Base-by-base conservation (phyloP, 768 basidiomycete species). In the Gymnopilus dilepis region DNA sequence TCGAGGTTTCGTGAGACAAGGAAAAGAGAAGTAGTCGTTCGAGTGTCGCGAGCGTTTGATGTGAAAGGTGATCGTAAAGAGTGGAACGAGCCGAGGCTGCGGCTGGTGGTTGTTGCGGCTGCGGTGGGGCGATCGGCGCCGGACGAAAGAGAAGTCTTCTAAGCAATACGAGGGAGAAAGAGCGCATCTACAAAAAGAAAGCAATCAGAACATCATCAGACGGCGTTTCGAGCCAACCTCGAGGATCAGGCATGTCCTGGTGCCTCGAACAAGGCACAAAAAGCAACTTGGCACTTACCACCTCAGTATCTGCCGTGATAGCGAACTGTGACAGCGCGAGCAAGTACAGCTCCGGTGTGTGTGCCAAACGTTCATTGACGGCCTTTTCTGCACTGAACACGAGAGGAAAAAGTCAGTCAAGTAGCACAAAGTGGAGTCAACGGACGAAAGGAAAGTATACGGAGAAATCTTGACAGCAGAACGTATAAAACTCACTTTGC, bases 301-400 rank as follows among this genome's bases (percentile, higher is more conserved):
- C 88, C 73, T 92, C 91, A 0, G 90, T 90, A 67, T 90, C 91
- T 22, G 90, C 89, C 19, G 82, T 81, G 31, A 89, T 86, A 8
- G 91, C 88, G 64, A 92, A 91, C 76, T 93, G 90, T 1, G 89
- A 86, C 33, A 94, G 76, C 0, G 90, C 92, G 21, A 93, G 83
- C 22, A 94, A 74, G 68, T 93, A 93, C 6, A 89, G 79, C 78
- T 93, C 91, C 3, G 92, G 92, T 1, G 89, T 87, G 66, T 88
- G 87, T 17, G 86, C 85, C 22, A 94, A 78, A 13, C 92, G 82
- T 64, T 94, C 90, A 70, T 94, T 91, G 59, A 94, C 91, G 0
- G 89, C 89, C 60, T 87, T 86, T 69, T 94, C 92, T 53, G 92
- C 92, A 77, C 91, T 84, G 12, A 40, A 22, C 24, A 3, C 12